Conservation (phyloP, 345 rosid genomes). For the Gossypium australe region DNA sequence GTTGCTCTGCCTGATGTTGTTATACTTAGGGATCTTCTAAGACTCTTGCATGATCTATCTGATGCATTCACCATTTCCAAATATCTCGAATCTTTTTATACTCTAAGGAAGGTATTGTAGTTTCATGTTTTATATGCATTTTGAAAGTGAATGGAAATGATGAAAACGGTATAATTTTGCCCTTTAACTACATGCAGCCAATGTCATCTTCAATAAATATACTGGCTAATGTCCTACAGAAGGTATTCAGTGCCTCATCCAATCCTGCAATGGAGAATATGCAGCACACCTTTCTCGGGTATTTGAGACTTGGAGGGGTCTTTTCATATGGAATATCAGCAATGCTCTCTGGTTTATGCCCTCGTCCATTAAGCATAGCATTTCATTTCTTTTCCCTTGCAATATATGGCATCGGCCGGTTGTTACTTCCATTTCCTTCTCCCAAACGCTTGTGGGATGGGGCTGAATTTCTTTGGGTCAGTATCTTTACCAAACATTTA, state of each 20-base stretch:
- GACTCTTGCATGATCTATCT: neutral
- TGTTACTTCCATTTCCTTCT: constrained; percentile 33
- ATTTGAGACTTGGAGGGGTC: constrained; percentile 34
- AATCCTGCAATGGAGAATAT: constrained; percentile 23
- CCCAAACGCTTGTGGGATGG: constrained; percentile 29
- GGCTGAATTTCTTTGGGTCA: no score
- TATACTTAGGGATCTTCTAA: constrained; percentile 2
- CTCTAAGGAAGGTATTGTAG: neutral
- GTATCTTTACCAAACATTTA: neutral
- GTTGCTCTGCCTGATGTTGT: constrained; percentile 6
- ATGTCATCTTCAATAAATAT: constrained; percentile 37
- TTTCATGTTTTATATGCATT: neutral
- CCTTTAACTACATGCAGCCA: constrained; percentile 22
- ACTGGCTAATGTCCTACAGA: constrained; percentile 27
- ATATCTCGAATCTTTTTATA: constrained; percentile 8
- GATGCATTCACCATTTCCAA: neutral
- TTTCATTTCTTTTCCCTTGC: constrained; percentile 33
- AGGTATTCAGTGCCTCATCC: constrained; percentile 20
- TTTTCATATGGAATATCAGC: constrained; percentile 25
- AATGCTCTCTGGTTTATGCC: constrained; percentile 28
- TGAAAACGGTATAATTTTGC: neutral
- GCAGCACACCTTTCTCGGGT: constrained; percentile 27
- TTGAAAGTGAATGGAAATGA: neutral
- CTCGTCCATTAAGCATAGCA: constrained; percentile 24
- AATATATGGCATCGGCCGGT: constrained; percentile 21